Evolutionary conservation across 1,284 basidiomycete genomes (phyloP), one percentile per base, ranked within the genome.

Genomic region (Ganoderma sinense): DNA sequence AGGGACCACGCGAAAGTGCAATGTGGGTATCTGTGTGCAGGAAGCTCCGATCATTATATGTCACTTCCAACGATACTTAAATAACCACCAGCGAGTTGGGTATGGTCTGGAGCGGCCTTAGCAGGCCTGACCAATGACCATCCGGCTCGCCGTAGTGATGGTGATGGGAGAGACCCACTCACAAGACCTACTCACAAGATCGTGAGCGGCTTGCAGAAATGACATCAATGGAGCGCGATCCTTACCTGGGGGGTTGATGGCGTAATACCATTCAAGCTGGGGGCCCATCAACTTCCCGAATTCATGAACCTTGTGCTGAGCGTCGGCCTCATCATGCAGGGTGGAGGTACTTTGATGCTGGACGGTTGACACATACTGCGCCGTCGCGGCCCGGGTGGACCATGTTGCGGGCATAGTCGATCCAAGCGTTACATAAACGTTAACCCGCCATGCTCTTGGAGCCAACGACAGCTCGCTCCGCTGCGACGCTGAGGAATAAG

Each of bases 81-180:
- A 13, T 4, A 53, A 53, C 13, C n/a, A 13, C 5, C 4, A 5
- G 23, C n/a, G 8, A 23, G n/a, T 48, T 23, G 23, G n/a, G 16
- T 14, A 31, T 33, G 31, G 23, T 10, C 55, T 8, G 31, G 55
- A 31, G 55, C 10, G 55, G 56, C 31, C 33, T 39, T 59, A 26
- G 48, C 5, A 33, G 20, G 56, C 56, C 13, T 59, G 33, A 63
- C n/a, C n/a, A n/a, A n/a, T n/a, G n/a, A 51, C 16, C 82, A 26
- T 81, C 76, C 1, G 89, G 86, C 0, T 88, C 89, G 33, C 89
- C 89, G 66, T 88, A 89, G n/a, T n/a, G n/a, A n/a, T n/a, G 0
- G 87, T 81, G 59, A 89, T 76, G 0, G 84, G 84, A 3, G 88
- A 89, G n/a, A 89, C 64, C 72, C n/a, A n/a, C n/a, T n/a, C n/a